Base-by-base conservation (phyloP, 495 filamentous ascomycete species). In the Xylaria castorea region DNA sequence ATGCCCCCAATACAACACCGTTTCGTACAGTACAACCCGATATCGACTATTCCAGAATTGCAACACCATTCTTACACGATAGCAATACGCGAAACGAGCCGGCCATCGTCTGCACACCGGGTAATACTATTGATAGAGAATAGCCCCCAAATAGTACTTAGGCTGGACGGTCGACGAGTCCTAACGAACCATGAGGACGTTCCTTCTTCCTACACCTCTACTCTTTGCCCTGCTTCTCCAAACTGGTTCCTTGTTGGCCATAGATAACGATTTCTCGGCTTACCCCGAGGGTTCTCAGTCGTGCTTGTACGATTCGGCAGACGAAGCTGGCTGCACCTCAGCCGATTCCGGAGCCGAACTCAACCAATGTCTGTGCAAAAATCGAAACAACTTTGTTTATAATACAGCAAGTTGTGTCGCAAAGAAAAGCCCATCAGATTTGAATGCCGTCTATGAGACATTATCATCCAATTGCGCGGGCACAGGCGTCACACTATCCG, bases 321-420 rank as follows among this genome's bases (percentile, higher is more conserved):
- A 78, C 50, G 16, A 62, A 8, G 80, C 77, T 64, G 55, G 75
- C 30, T 85, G 85, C 66, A 20, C 0, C 9, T 66, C 72, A 27
- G 76, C 79, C 5, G 73, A 68, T 16, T 78, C 80, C 1, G 80
- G 80, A 0, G 5, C 63, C 12, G 76, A 78, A 38, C 74, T 83
- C n/a, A 87, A 86, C 65, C 53, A 73, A 7, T 87, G 85, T 38
- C 72, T 87, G 0, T 87, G 85, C 69, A 74, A 66, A 68, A 85
- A 86, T 73, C 75, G 77, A 22, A 80, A 81, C 4, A 78, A 83
- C 74, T 87, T 87, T 70, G 75, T 85, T 64, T 81, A 81, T 51
- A 77, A 79, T 40, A 74, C 83, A 46, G 85, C 85, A 4, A 51
- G 57, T 12, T 87, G 85, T 66, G 74, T 87, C 55, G 82, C 82